Evolutionary conservation across 2,329 filamentous ascomycete species (phyloP), one percentile per base, ranked within the genome.

Genomic region (Talaromyces atroroseus): DNA sequence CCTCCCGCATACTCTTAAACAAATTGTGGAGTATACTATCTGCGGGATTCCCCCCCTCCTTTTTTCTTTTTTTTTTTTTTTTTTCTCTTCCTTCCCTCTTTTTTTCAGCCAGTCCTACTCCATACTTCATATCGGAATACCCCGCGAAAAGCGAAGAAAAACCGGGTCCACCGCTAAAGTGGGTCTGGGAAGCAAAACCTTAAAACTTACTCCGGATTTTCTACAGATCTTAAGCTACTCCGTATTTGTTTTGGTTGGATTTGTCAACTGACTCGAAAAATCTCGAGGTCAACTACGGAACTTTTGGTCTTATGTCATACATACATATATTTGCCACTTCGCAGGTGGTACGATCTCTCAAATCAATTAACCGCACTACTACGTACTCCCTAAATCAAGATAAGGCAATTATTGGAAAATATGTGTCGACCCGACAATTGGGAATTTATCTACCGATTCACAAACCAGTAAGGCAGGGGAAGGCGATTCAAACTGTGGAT

Each of bases 121-220:
- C 18, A 45, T 18, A n/a, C 26, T 47, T 36, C 49, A 49, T 34
- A 57, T 52, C 42, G 50, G 44, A 18, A 48, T 52, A 52, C 55
- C 50, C 56, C 56, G 45, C 55, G 50, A 57, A 57, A 52, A 57
- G 49, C 55, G 55, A 57, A 26, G 49, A 57, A 57, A 53, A 57
- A 49, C 38, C 55, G 56, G 56, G 47, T 49, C 50, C 26, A 32
- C 34, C 34, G 21, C 34, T 34, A 45, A 49, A 32, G 49, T 44
- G 55, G 55, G 55, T 45, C 55, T 52, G 21, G 16, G 23, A 36
- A 10, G 38, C n/a, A 44, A 44, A 44, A 44, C 40, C 20, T 44
- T 44, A 44, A 44, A 12, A 34, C 38, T 52, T 38, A 45, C 51
- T 53, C 51, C 51, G 42, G 51, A 47, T 26, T 53, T n/a, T 47